These are phyloP conservation scores for Penicillium sp. DNA, from an alignment of 2,329 filamentous ascomycete genomes.

Conservation along the genomic window DNA sequence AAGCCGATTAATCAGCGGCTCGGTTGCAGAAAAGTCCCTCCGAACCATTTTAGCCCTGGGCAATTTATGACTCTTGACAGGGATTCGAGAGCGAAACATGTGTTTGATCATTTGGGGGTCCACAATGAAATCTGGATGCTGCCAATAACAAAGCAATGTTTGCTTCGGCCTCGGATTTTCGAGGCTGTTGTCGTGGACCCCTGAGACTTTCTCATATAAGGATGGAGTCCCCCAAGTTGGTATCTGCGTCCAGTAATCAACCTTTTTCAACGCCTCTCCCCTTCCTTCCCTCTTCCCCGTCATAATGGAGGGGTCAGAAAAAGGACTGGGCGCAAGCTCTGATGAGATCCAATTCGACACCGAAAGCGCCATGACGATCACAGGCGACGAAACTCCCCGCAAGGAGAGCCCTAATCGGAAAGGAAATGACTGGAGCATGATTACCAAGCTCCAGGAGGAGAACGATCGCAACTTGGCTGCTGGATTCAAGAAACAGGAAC, in stretches of 20 bases:
- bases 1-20: background rate
- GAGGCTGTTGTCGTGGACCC: background rate
- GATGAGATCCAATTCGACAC: conserved; percentile 23
- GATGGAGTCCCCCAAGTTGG: background rate
- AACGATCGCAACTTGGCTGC: conserved; percentile 47
- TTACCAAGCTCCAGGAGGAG: conserved; percentile 48
- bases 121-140: background rate
- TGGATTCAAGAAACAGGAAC: conserved; percentile 49
- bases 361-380: conserved; percentile 29
- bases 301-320: conserved; percentile 10
- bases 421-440: conserved; percentile 50
- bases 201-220: background rate
- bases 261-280: background rate
- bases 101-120: background rate
- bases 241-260: background rate
- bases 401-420: conserved; percentile 18
- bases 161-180: background rate
- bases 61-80: background rate
- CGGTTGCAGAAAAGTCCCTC: background rate
- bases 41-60: background rate
- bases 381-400: conserved; percentile 23
- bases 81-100: background rate
- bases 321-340: conserved; percentile 8
- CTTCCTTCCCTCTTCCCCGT: too few species aligned
- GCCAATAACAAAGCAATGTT: background rate